Base-by-base conservation (phyloP, 176 grass and related monocot species). In the Hsuehochloa calcarea region DNA sequence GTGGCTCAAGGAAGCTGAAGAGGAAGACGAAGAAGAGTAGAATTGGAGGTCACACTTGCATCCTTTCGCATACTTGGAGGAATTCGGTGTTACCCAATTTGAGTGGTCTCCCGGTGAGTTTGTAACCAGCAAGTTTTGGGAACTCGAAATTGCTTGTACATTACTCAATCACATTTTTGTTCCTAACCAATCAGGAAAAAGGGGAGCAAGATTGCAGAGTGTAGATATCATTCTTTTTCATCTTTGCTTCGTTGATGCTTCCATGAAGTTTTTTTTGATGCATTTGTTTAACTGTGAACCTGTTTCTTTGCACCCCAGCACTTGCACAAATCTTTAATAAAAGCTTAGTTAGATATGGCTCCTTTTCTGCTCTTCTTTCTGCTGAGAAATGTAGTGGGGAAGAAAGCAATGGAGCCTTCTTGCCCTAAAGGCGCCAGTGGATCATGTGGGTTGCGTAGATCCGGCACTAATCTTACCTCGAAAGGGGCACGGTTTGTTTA, bases 371-470 rank as follows among this genome's bases (percentile, higher is more conserved):
- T 59, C 80, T 39, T 85, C 87, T 87, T 81, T 77, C 31, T 11
- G 80, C 41, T 62, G 65, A 72, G 71, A 56, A 84, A 75, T 88
- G 86, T 91, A 85, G 87, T 89, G 82, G 40, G 79, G 69, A 80
- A 65, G 76, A 82, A 89, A 80, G 88, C 72, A 82, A 82, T 55
- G 50, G 63, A 84, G 78, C 72, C 29, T 84, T 84, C 77, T 82
- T 68, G 83, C 74, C 58, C 65, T 55, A 91, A 94, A 90, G 84
- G 39, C 47, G 72, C 73, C 15, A 60, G 65, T 14, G 84, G 68
- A 72, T 94, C 90, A 86, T 88, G 92, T 94, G 92, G 87, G 83
- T 88, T 88, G 92, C 70, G 92, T 94, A 94, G 92, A 94, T 92
- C 68, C 76, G 87, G 62, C 92, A 94, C 90, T 92, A 91, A 89